A percentile compares a stretch with the other conserved stretches of the same genome.
Evolutionary conservation across 805 yeast genomes (phyloP).

Genomic region (Yamadazyma sp.): DNA sequence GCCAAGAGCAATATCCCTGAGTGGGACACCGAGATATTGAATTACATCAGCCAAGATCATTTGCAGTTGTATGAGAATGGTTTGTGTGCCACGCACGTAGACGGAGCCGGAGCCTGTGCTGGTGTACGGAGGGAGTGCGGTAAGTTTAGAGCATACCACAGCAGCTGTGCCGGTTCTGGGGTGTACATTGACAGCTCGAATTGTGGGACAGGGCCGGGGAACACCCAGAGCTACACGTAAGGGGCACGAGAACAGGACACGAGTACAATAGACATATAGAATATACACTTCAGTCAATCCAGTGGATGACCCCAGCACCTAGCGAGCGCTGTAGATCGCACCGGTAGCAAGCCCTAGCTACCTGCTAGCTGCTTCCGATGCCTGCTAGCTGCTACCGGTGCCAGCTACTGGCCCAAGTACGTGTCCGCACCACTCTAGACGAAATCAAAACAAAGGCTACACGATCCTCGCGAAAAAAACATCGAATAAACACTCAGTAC

Average conservation of each 20-base stretch:
- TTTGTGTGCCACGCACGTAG: background rate
- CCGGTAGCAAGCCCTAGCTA: too few species aligned
- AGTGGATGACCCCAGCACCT: too few species aligned
- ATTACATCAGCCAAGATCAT: background rate
- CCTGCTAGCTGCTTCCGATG: too few species aligned
- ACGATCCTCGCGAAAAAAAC: slow-evolving; percentile 14
- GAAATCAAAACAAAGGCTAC: slow-evolving; percentile 20
- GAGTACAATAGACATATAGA: too few species aligned
- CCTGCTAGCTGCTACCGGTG: background rate
- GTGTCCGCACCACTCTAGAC: slow-evolving; percentile 11
- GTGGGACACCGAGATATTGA: background rate
- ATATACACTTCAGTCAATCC: too few species aligned
- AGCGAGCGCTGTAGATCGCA: too few species aligned
- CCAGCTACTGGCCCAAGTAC: background rate
- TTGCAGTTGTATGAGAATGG: slow-evolving; percentile 1
- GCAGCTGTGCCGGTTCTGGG: slow-evolving; percentile 1
- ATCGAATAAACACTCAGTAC: slow-evolving; percentile 8
- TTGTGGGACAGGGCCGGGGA: background rate
- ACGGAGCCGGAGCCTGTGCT: background rate
- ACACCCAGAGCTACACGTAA: too few species aligned
- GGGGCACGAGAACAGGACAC: too few species aligned
- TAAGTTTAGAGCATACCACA: background rate
- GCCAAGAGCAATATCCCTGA: background rate
- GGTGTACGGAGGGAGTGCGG: background rate
- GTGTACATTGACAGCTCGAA: background rate